Base-by-base conservation (phyloP, 1,284 basidiomycete species). In the Puccinia sorghi region DNA sequence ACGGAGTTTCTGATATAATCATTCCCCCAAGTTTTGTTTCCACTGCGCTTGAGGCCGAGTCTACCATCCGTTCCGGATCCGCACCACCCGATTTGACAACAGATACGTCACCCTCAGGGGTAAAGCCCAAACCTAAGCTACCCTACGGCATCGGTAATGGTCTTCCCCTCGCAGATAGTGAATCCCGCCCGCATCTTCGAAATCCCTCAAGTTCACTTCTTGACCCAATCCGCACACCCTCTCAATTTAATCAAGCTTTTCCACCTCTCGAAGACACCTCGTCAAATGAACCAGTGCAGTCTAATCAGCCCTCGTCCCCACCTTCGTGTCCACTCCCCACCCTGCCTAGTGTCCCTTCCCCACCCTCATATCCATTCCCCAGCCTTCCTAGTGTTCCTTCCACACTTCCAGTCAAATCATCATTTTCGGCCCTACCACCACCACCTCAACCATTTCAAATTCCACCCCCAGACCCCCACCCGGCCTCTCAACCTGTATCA, bases 201-300 rank as follows among this genome's bases (percentile, higher is more conserved):
- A 43, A 17, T n/a, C 43, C 8, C 9, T 67, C 46, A 32, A 52
- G 37, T 43, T 3, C n/a, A 37, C 37, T 27, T 25, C 39, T 57
- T 25, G 73, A 76, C 43, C 43, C 48, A 48, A 50, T 76, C 27
- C 73, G 73, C 48, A 66, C 73, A 12, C 63, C 73, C 22, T 56
- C 73, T 66, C 59, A 76, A 57, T 76, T 76, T 32, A 63, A 76
- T 25, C 63, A 76, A 76, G 63, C 73, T 43, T 76, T 76, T 66
- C 73, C 73, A 7, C 32, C 43, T 20, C 41, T 76, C n/a, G 52
- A 43, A 52, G 63, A 66, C 41, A n/a, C 50, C 25, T 43, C 61
- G n/a, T 32, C 63, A 2, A 64, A 76, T 43, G 48, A 66, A 32
- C 39, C 46, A 5, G 22, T 11, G 3, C 64, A 66, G 25, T 43